A percentile compares a stretch with the other conserved stretches of the same genome.
phyloP scores from a whole-genome alignment of 495 filamentous ascomycete genomes.

The Penicillium diatomitis region DNA sequence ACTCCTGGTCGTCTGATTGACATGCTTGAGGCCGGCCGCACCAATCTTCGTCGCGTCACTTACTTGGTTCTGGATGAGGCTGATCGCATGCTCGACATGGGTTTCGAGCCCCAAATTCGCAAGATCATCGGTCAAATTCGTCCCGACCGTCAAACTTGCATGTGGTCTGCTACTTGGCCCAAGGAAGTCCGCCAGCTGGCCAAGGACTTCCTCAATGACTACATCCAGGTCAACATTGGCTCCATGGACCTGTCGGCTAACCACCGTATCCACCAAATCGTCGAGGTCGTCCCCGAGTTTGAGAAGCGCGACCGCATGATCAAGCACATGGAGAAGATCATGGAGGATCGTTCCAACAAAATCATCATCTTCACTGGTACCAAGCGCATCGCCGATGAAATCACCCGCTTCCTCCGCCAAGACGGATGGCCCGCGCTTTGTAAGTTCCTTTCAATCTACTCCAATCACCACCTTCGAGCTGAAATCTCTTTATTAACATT shows the following conservation, averaged over 20 bases:
- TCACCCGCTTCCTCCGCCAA: conserved; percentile 96
- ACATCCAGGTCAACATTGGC: conserved; percentile 98
- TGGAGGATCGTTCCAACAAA: conserved; percentile 93
- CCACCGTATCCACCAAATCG: conserved; percentile 94
- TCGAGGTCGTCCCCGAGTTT: conserved; percentile 89
- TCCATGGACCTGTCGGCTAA: conserved; percentile 95
- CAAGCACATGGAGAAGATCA: conserved; percentile 96
- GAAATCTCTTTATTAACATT: conserved; percentile 35
- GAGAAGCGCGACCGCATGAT: conserved; percentile 97
- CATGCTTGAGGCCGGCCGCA: conserved; percentile 95
- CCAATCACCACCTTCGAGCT: neutral
- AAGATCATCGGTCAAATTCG: conserved; percentile 97
- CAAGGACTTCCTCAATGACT: conserved; percentile 89
- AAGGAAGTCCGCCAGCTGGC: conserved; percentile 96
- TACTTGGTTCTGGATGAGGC: conserved; percentile 98
- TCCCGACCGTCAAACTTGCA: conserved; percentile 97
- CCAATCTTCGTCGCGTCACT: conserved; percentile 95
- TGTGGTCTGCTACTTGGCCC: conserved; percentile 99
- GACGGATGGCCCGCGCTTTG: conserved; percentile 98
- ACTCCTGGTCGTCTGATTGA: conserved; percentile 97
- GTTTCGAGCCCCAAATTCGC: conserved; percentile 98
- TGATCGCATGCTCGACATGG: conserved; percentile 99
- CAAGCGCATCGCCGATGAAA: conserved; percentile 97
- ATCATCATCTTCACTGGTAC: conserved; percentile 93
- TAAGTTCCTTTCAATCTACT: conserved; percentile 39